Evolutionary conservation across 2,329 filamentous ascomycete species (phyloP).

Genomic region (Scedosporium boydii): DNA sequence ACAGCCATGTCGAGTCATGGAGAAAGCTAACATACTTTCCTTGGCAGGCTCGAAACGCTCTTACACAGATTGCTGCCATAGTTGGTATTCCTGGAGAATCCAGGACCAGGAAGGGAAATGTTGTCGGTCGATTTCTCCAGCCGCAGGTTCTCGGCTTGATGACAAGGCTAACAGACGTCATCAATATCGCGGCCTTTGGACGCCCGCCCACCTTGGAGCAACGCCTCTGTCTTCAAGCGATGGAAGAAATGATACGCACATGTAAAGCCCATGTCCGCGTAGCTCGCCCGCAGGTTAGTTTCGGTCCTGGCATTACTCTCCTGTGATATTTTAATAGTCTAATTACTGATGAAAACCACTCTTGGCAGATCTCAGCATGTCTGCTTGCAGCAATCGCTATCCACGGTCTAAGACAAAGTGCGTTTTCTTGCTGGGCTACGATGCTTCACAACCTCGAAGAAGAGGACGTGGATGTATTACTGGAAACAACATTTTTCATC

Average conservation of each 20-base stretch:
- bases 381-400: conserved; percentile 74
- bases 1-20: neutral
- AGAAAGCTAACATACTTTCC: neutral
- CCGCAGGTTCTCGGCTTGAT: conserved; percentile 80
- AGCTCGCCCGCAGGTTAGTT: conserved; percentile 71
- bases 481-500: conserved; percentile 85
- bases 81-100: conserved; percentile 28
- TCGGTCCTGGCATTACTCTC: neutral
- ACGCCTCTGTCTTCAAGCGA: conserved; percentile 66
- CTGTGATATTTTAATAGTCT: neutral
- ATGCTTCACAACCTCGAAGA: conserved; percentile 67
- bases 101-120: conserved; percentile 41
- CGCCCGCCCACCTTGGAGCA: conserved; percentile 57
- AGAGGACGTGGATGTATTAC: conserved; percentile 67
- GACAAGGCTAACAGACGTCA: conserved; percentile 65
- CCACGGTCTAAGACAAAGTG: conserved; percentile 63
- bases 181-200: conserved; percentile 56
- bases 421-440: conserved; percentile 75
- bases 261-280: conserved; percentile 64
- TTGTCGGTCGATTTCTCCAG: conserved; percentile 68
- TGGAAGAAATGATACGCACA: conserved; percentile 78
- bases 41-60: conserved; percentile 34
- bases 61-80: conserved; percentile 35
- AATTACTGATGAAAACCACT: neutral
- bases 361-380: conserved; percentile 72